Percentiles rank a stretch among this genome's conserved stretches.
phyloP scores from a whole-genome alignment of 257 asterid genomes.

The Oldenlandia corymbosa region DNA sequence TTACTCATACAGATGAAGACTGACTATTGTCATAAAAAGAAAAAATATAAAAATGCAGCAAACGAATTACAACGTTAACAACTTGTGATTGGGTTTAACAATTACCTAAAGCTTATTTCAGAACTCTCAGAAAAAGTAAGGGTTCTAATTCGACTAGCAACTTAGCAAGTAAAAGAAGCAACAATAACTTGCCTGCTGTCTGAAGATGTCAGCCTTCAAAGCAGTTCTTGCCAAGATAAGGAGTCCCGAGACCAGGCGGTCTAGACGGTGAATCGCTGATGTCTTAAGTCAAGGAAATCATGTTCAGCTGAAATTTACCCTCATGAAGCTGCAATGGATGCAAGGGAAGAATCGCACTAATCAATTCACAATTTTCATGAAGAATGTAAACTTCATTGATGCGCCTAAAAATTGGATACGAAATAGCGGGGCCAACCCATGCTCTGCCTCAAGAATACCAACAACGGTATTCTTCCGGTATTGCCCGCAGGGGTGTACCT shows the following conservation, averaged over 20 bases:
- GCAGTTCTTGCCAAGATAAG: slow-evolving; percentile 91
- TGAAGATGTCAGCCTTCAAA: slow-evolving; percentile 74
- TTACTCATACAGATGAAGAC: too few relatives aligned
- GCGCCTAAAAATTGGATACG: slow-evolving; percentile 62
- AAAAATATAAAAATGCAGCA: too few relatives aligned
- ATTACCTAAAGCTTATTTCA: background rate
- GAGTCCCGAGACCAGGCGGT: slow-evolving; percentile 97
- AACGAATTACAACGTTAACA: background rate
- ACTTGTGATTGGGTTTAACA: background rate
- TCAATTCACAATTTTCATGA: background rate
- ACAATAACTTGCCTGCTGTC: slow-evolving; percentile 62
- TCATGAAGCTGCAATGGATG: background rate
- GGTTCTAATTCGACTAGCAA: background rate
- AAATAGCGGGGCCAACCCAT: slow-evolving; percentile 78
- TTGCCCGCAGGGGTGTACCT: slow-evolving; percentile 99
- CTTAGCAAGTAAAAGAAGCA: slow-evolving; percentile 10
- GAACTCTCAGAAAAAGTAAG: background rate
- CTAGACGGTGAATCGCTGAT: slow-evolving; percentile 87
- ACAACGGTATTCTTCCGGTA: slow-evolving; percentile 91
- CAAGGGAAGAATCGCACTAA: background rate
- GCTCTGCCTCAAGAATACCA: slow-evolving; percentile 95
- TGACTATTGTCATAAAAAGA: too few relatives aligned
- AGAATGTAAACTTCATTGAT: background rate
- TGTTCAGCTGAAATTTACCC: background rate
- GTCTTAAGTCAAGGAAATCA: slow-evolving; percentile 41